These are phyloP conservation scores for Corrigiola litoralis DNA, from an alignment of 179 eudicot species.

Conservation along the genomic window DNA sequence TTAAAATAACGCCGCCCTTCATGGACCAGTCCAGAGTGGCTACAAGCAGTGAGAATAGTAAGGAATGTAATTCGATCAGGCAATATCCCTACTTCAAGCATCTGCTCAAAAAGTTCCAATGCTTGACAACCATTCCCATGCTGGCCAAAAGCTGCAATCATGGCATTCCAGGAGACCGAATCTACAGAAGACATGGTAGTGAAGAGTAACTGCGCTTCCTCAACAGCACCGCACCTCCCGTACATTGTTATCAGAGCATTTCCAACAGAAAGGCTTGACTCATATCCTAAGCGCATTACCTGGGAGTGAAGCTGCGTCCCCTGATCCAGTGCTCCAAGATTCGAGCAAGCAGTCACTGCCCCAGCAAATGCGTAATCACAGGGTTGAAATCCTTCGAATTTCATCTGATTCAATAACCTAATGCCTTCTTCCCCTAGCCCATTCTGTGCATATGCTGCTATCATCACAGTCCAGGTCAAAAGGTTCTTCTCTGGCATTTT, in stretches of 20 bases:
- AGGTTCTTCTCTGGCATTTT: conserved; percentile 49
- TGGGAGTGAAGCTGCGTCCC: conserved; percentile 69
- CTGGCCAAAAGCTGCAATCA: conserved; percentile 68
- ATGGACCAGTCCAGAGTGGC: conserved; percentile 64
- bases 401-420: conserved; percentile 55
- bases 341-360: conserved; percentile 57
- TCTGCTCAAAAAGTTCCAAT: conserved; percentile 46
- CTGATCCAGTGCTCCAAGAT: conserved; percentile 54
- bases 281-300: conserved; percentile 43
- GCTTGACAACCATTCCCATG: conserved; percentile 64
- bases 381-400: conserved; percentile 46
- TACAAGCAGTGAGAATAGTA: conserved; percentile 64
- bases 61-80: conserved; percentile 69
- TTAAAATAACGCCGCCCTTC: conserved; percentile 51
- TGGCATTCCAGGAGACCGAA: conserved; percentile 75
- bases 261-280: conserved; percentile 59
- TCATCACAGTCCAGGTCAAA: conserved; percentile 60
- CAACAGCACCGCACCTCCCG: conserved; percentile 59
- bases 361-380: conserved; percentile 69
- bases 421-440: conserved; percentile 61
- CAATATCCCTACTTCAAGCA: conserved; percentile 44
- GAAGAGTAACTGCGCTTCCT: conserved; percentile 37
- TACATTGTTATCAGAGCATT: conserved; percentile 77
- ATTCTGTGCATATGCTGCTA: conserved; percentile 59
- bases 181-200: conserved; percentile 54